Conservation (phyloP, 176 grass and related monocot species). For the Carex littledalei region DNA sequence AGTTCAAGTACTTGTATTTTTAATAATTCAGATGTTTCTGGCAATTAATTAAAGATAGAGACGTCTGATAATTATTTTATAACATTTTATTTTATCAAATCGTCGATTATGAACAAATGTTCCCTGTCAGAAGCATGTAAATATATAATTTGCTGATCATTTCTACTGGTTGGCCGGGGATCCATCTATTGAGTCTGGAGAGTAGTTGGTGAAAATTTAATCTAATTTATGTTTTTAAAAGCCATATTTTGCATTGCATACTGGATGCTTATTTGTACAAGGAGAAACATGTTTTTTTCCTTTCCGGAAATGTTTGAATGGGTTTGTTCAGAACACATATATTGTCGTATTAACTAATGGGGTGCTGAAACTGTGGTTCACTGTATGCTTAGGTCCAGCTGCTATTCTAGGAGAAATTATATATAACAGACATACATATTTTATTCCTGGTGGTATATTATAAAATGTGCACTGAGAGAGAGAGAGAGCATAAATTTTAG, state of each 20-base stretch:
- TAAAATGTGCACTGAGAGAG: neutral
- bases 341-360: neutral
- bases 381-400: neutral
- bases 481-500: neutral
- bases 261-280: neutral
- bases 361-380: neutral
- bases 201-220: neutral
- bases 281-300: neutral
- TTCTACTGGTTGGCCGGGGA: neutral
- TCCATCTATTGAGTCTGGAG: neutral
- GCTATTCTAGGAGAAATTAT: neutral
- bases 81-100: neutral
- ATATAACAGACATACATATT: neutral
- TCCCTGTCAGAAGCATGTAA: neutral
- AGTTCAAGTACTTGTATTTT: neutral
- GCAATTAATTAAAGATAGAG: neutral
- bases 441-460: neutral
- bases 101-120: neutral
- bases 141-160: neutral
- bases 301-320: neutral
- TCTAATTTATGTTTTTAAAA: neutral
- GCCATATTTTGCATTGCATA: neutral
- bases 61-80: neutral
- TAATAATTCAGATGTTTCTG: neutral
- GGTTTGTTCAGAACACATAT: neutral